Base-by-base conservation (phyloP, 306 rosid species). In the Cucumis cinereus region DNA sequence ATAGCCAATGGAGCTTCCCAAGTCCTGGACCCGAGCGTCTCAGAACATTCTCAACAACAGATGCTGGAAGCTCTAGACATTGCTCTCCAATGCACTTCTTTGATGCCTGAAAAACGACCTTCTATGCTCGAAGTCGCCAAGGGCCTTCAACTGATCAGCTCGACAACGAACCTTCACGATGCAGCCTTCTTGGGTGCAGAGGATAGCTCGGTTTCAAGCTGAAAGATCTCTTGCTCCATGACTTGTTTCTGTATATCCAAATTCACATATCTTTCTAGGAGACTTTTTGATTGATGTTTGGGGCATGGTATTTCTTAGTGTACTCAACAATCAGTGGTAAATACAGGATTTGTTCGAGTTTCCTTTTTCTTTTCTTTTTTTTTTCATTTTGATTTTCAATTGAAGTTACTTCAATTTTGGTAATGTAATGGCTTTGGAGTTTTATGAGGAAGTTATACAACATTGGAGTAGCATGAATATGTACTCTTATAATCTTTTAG, bases 81-180 rank as follows among this genome's bases (percentile, higher is more conserved):
- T 3, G 97, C 97, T 28, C 93, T 94, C 36, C 83, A 77, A 13
- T 92, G 97, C 90, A 94, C 93, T 74, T 86, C 92, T 41, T 90
- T 94, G 85, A 87, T 94, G 85, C 96, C 99, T 2, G 96, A 92
- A 80, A 94, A 90, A 81, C 88, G 97, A 75, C 98, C 96, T 17
- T 82, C 95, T 0, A 94, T 90, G 96, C 60, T 80, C 35, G 89
- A 90, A 84, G 92, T 94, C 62, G 84, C 87, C 28, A 89, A 86
- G 79, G 84, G 82, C 24, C 96, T 94, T 71, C 96, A 89, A 83
- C 85, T 87, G 20, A 86, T 91, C 7, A 86, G 77, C 67, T 77
- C 83, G 36, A 41, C 26, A 11, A 53, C 53, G 0, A 55, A 55
- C 30, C 33, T 35, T 19, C 23, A 13, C 1, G 77, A 74, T 6